Evolutionary conservation across 352 stramenopile genomes (phyloP).

Genomic region (Phytopythium mirpurense): DNA sequence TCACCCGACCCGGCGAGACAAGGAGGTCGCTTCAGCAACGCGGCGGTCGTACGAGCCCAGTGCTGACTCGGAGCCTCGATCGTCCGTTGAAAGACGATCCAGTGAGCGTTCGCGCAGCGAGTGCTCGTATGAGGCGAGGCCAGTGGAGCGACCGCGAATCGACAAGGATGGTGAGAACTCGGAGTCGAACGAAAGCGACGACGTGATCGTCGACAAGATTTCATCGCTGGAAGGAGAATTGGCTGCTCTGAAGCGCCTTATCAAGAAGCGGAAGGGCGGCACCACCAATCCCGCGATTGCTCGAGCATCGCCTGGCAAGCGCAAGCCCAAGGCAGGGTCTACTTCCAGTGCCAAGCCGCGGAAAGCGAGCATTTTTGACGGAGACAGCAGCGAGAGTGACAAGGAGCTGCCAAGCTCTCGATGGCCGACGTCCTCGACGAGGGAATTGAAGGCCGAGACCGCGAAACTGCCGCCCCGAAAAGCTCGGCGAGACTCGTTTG

Average conservation of each 20-base stretch:
- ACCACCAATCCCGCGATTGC: background rate
- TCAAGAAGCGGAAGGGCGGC: constrained; percentile 41
- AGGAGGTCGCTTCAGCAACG: background rate
- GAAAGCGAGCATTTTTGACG: constrained; percentile 77
- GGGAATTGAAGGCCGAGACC: constrained; percentile 7
- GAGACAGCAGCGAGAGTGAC: constrained; percentile 47
- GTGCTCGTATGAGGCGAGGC: background rate
- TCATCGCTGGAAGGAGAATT: constrained; percentile 64
- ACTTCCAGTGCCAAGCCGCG: constrained; percentile 6
- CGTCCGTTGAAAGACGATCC: constrained; percentile 2
- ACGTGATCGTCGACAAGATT: constrained; percentile 80
- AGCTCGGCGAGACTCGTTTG: constrained; percentile 66
- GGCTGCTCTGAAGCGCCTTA: constrained; percentile 59
- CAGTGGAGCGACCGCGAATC: background rate
- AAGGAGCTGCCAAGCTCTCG: constrained; percentile 13
- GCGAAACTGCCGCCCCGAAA: constrained; percentile 7
- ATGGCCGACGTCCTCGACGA: constrained; percentile 8
- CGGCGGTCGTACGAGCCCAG: background rate
- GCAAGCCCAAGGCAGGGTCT: background rate
- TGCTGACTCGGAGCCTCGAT: background rate
- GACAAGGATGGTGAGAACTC: background rate
- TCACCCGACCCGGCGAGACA: background rate
- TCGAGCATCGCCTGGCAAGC: background rate
- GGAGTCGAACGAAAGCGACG: constrained; percentile 35
- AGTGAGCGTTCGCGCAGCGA: background rate